Evolutionary conservation across 2,329 filamentous ascomycete species (phyloP), one percentile per base, ranked within the genome.

Genomic region (Coccinonectria pachysandricola): DNA sequence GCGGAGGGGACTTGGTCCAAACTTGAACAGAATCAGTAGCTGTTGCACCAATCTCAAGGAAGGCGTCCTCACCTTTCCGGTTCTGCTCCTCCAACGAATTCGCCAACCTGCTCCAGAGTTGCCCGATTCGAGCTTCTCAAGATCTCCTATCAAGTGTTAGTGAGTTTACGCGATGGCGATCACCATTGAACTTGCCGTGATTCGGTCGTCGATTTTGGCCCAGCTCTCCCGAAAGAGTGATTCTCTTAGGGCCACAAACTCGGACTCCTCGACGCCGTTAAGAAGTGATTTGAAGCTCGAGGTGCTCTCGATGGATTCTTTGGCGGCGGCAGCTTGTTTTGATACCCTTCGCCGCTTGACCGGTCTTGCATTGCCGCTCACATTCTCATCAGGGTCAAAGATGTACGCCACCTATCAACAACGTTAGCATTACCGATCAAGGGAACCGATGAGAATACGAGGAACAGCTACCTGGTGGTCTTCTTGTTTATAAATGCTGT

Each of bases 151-250:
- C n/a, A n/a, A n/a, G n/a, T n/a, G n/a, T n/a, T n/a, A n/a, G n/a
- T n/a, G n/a, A n/a, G n/a, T n/a, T n/a, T n/a, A n/a, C n/a, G n/a
- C n/a, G n/a, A n/a, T n/a, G n/a, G n/a, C n/a, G n/a, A n/a, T n/a
- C n/a, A n/a, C n/a, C n/a, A n/a, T n/a, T n/a, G n/a, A 6, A 24
- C 30, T 13, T 31, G 57, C 56, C 48, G 78, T 66, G 26, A 87
- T 77, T 14, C 71, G 67, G 23, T 55, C 50, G 34, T 84, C 69
- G 39, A 83, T 70, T 19, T 62, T 55, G 3, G 59, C 53, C 84
- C 84, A 91, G 25, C 71, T 60, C 27, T 64, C 53, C 26, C 72
- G 57, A 50, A 76, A 88, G 3, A 72, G 58, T 23, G 62, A 53
- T 46, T 75, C 63, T 12, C 83, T 66, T 26, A 74, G 53, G 6